Conservation (phyloP, 1,139 yeast genomes). For the Zygosaccharomyces sapae region DNA sequence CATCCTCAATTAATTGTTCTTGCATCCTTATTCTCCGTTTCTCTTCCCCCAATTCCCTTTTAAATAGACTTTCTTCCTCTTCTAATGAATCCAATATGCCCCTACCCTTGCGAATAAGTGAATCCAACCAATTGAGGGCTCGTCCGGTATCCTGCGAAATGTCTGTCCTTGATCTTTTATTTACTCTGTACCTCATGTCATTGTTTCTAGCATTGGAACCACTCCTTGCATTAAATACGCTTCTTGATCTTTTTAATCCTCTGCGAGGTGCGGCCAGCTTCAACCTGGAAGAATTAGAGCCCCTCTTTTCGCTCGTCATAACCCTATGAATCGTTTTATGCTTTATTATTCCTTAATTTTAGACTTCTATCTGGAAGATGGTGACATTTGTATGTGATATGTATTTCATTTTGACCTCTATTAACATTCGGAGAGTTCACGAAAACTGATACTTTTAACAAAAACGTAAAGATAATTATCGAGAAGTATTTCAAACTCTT, state of each 20-base stretch:
- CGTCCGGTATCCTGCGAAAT: conserved; percentile 8
- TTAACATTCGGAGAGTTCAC: conserved; percentile 6
- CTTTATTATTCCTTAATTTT: too few species aligned
- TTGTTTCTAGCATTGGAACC: not conserved
- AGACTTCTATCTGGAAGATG: too few species aligned
- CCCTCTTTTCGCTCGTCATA: not conserved
- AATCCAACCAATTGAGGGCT: conserved; percentile 49
- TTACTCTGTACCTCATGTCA: conserved; percentile 8
- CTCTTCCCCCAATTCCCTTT: conserved; percentile 37
- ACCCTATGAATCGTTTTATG: not conserved
- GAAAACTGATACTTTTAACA: conserved; percentile 6
- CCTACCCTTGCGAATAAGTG: conserved; percentile 44
- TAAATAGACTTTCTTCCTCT: conserved; percentile 40
- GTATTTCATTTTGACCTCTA: not conserved
- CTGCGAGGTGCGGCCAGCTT: conserved; percentile 12
- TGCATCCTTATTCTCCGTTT: conserved; percentile 13
- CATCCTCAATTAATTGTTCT: conserved; percentile 10
- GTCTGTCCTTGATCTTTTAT: not conserved
- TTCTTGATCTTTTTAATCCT: conserved; percentile 9
- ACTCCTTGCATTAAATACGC: conserved; percentile 6
- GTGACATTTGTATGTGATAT: too few species aligned
- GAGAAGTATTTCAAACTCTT: not conserved
- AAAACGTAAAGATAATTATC: not conserved
- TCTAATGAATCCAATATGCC: conserved; percentile 41
- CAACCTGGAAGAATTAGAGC: conserved; percentile 1